Conservation (phyloP, 345 rosid species). For the Camelina neglecta region DNA sequence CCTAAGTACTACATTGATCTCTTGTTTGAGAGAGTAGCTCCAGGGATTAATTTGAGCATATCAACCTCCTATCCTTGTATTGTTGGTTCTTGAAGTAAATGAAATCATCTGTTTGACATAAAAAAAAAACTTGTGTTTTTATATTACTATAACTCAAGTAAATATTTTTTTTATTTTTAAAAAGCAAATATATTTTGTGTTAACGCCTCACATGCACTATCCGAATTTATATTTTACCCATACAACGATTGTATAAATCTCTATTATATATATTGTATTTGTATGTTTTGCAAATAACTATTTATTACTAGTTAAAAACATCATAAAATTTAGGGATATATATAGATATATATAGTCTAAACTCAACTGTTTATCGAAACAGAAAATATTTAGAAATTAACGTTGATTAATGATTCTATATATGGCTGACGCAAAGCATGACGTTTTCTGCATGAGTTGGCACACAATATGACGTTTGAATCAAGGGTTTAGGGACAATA, state of each 20-base stretch:
- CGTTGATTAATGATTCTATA: background rate
- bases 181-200: background rate
- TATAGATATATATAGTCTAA: background rate
- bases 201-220: background rate
- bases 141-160: background rate
- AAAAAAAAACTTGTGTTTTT: background rate
- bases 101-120: too few relatives aligned
- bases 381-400: background rate
- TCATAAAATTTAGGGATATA: background rate
- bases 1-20: too few relatives aligned
- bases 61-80: too few relatives aligned
- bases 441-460: slow-evolving; percentile 27
- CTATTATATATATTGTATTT: too few relatives aligned
- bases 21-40: too few relatives aligned
- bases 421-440: slow-evolving; percentile 39
- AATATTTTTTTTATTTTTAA: background rate
- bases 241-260: too few relatives aligned
- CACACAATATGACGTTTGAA: slow-evolving; percentile 16
- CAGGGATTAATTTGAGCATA: too few relatives aligned
- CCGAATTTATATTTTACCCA: background rate
- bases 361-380: background rate
- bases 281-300: too few relatives aligned
- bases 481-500: slow-evolving; percentile 15
- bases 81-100: too few relatives aligned
- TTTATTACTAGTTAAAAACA: background rate